phyloP scores from a whole-genome alignment of 768 basidiomycete species.

The Sistotremastrum niveocremeum region DNA sequence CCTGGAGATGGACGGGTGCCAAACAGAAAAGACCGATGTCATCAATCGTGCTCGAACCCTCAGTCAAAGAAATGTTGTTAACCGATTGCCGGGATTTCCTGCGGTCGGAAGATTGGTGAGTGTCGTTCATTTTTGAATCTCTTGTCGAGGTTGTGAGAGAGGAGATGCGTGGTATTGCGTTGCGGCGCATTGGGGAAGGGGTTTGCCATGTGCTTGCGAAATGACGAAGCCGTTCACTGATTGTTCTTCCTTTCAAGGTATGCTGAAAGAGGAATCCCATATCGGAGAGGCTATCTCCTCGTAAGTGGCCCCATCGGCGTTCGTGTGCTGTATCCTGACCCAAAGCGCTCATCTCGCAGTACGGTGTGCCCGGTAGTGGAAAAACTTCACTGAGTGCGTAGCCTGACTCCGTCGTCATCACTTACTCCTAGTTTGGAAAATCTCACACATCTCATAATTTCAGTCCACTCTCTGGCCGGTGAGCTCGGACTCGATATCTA shows the following conservation, averaged over 20 bases:
- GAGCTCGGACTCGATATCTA: conserved; percentile 85
- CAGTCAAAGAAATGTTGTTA: conserved; percentile 82
- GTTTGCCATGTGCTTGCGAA: too few species aligned
- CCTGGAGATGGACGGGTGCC: conserved; percentile 84
- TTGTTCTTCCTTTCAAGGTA: conserved; percentile 38
- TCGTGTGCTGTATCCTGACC: conserved; percentile 4
- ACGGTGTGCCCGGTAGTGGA: conserved; percentile 32
- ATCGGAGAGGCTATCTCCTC: conserved; percentile 73
- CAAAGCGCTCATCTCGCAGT: conserved; percentile 7
- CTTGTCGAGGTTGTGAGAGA: conserved; percentile 10
- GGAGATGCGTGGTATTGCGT: background rate
- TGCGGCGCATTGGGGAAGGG: too few species aligned
- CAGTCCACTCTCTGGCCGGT: conserved; percentile 64
- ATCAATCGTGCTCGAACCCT: conserved; percentile 83
- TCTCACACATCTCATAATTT: background rate
- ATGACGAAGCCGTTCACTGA: too few species aligned
- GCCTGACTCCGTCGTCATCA: background rate
- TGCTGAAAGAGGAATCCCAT: conserved; percentile 83
- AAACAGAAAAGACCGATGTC: conserved; percentile 84
- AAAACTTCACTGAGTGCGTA: conserved; percentile 56
- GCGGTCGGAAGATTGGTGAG: conserved; percentile 73
- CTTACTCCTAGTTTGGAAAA: background rate
- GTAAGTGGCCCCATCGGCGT: conserved; percentile 82
- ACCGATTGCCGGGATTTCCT: conserved; percentile 80
- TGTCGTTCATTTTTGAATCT: conserved; percentile 13